Evolutionary conservation across 495 filamentous ascomycete species (phyloP).

Genomic region (Penicillium macrosclerotiorum): DNA sequence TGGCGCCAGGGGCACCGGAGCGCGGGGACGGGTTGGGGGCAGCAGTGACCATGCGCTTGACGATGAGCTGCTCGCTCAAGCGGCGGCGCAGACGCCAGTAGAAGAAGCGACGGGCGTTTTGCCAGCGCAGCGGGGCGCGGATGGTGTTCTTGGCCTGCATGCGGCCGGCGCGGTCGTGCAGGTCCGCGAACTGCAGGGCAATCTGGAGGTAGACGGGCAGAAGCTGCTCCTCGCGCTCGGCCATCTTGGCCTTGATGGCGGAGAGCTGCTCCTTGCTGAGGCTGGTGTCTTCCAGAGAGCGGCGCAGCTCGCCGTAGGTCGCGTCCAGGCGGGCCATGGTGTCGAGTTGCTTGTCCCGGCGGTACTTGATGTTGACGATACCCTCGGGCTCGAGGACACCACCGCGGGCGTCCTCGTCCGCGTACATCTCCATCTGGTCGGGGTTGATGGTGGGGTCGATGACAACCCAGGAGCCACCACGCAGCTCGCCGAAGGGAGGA

Average conservation of each 20-base stretch:
- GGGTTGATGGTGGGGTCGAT: constrained; percentile 98
- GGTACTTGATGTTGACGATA: constrained; percentile 97
- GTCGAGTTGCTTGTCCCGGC: constrained; percentile 93
- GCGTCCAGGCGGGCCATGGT: constrained; percentile 95
- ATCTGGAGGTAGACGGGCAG: constrained; percentile 93
- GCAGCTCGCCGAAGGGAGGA: constrained; percentile 91
- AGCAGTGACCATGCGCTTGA: constrained; percentile 76
- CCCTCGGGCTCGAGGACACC: constrained; percentile 98
- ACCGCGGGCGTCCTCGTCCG: constrained; percentile 90
- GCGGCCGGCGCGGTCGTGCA: constrained; percentile 94
- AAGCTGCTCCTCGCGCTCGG: constrained; percentile 80
- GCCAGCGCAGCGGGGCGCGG: constrained; percentile 78
- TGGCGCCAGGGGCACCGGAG: constrained; percentile 29
- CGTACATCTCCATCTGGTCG: constrained; percentile 98
- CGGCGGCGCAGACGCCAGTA: constrained; percentile 98
- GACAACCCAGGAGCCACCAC: constrained; percentile 99
- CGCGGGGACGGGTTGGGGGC: constrained; percentile 31
- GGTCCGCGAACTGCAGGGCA: constrained; percentile 89
- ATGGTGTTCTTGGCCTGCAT: constrained; percentile 98
- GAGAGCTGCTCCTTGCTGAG: constrained; percentile 71
- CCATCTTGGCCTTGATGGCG: constrained; percentile 82
- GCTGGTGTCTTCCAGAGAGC: constrained; percentile 63
- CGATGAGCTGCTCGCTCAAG: constrained; percentile 92
- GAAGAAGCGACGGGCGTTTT: constrained; percentile 94
- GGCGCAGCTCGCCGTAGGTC: constrained; percentile 77